Base-by-base conservation (phyloP, 1,284 basidiomycete genomes). In the Fomes fomentarius region DNA sequence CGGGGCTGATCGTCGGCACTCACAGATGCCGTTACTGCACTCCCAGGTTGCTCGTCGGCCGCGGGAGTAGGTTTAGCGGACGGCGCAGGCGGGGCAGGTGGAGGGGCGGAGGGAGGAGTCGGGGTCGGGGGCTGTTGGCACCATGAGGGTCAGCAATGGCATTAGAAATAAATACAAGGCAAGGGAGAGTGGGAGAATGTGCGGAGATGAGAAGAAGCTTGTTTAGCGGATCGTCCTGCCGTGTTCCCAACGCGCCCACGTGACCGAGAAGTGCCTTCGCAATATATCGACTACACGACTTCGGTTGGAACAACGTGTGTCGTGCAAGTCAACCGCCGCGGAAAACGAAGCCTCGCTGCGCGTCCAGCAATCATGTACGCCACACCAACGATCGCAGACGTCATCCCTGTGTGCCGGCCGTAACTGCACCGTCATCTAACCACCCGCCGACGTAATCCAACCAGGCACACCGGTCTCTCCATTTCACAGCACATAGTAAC, bases 221-320 rank as follows among this genome's bases (percentile, higher is more conserved):
- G 45, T 47, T 38, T 55, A 31, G 53, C 52, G 43, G 55, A 30
- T 46, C 58, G 48, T 50, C 31, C 31, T 21, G 6, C 57, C 56
- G 50, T 56, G 55, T 52, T 30, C 28, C 28, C 56, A 47, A 61
- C 56, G 59, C 59, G 56, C 56, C 56, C 59, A 61, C 56, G 59
- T 61, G 59, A 61, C 45, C 53, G 43, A n/a, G n/a, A n/a, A n/a
- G n/a, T n/a, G n/a, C n/a, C n/a, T n/a, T n/a, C n/a, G n/a, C n/a
- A n/a, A n/a, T n/a, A n/a, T n/a, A n/a, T n/a, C n/a, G n/a, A n/a
- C n/a, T n/a, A n/a, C n/a, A n/a, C n/a, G n/a, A n/a, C n/a, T n/a
- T n/a, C n/a, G n/a, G n/a, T n/a, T n/a, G n/a, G n/a, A n/a, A n/a
- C n/a, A 56, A 54, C 54, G 51, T 52, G 54, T 47, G 19, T 39